Evolutionary conservation across 1,284 basidiomycete genomes (phyloP), one percentile per base, ranked within the genome.

Genomic region (Paramarasmius palmivorus): DNA sequence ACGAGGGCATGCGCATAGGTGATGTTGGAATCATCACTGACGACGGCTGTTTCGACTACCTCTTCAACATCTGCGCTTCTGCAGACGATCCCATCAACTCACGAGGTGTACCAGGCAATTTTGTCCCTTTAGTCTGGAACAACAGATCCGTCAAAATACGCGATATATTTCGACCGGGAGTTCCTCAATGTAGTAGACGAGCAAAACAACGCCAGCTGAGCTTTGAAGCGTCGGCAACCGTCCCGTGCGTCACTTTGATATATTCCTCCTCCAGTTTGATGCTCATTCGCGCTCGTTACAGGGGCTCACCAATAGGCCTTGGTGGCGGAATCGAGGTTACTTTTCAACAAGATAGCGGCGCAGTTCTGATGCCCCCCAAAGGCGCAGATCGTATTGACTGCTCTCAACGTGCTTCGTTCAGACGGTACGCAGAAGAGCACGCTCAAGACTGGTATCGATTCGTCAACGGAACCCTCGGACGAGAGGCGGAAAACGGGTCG

Each of bases 1-100:
- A 54, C 0, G 51, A 59, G 37, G 64, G 63, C 0, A 58, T 66
- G 32, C 55, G 50, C 19, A 68, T 69, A 6, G 64, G 67, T 5
- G 66, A 71, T 50, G 56, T 61, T 6, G 60, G 60, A 3, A 44
- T 61, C 17, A 19, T 61, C 23, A 54, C 46, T 7, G 14, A 35
- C 9, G 47, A 61, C 20, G 59, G 61, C 4, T 42, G 42, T 15
- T 63, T 63, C 42, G 53, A 61, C 32, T 61, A 53, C 34, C 32
- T 58, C 23, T 60, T 63, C 55, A 63, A 61, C 35, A 49, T 61
- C 38, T 58, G 51, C 39, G 35, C 23, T 37, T 29, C 53, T 14
- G 50, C 53, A 6, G 46, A 56, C 22, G 20, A 57, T 39, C 54
- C 52, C 22, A 52, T 57, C 45, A 59, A 61, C 35, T 22, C 32